Evolutionary conservation across 805 yeast species (phyloP), one percentile per base, ranked within the genome.

Genomic region (Pichia paraexigua): DNA sequence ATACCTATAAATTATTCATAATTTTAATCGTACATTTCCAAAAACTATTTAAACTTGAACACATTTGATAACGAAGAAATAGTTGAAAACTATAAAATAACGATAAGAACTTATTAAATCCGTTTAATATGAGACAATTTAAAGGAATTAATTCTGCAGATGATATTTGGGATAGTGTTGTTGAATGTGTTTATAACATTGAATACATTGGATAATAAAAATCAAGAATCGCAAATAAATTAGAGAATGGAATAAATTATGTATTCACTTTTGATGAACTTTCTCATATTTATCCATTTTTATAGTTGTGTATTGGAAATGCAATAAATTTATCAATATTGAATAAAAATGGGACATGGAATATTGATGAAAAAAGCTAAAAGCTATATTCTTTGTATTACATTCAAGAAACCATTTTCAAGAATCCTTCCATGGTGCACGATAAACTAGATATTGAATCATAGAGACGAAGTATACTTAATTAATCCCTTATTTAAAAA

Each of bases 21-120:
- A 13, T 48, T 43, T 42, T 5, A 15, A 24, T 18, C 25, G 3
- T 48, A 43, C 27, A 48, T 48, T 3, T 21, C 21, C 12, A 12
- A 48, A 48, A 11, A 44, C 13, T 53, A 51, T 24, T 48, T 50
- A 18, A n/a, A 46, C 24, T 32, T 51, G 47, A n/a, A n/a, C 20
- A 13, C 39, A 2, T 37, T 45, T 22, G 30, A 43, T 13, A 20
- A 32, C 2, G 30, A 43, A 21, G n/a, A 20, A 30, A 20, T 28
- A 10, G 40, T 35, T n/a, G 41, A 45, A 27, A 18, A 35, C 25
- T 41, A 2, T 15, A 10, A 1, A 8, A 10, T 1, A 25, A 41
- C 11, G 55, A 52, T 22, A 21, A n/a, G 17, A n/a, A 25, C 21
- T 39, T 55, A 21, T 44, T 32, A 11, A 55, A 55, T 46, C 22